phyloP scores from a whole-genome alignment of 2,329 filamentous ascomycete species.

The Trematosphaeria pertusa region DNA sequence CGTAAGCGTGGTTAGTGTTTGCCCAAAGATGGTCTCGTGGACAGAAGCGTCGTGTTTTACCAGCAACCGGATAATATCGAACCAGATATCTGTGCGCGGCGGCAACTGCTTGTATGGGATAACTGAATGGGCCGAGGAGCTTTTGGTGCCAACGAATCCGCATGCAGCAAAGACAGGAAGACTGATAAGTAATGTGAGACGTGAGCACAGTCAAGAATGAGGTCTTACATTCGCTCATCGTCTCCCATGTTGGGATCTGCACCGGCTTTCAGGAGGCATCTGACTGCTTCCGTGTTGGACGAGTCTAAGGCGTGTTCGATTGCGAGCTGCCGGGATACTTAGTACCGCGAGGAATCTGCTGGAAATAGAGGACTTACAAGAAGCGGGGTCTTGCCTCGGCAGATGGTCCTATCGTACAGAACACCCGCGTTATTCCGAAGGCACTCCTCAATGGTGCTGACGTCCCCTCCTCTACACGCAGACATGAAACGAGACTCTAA shows the following conservation, averaged over 20 bases:
- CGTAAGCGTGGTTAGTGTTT: not conserved
- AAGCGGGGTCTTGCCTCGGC: slow-evolving; percentile 1
- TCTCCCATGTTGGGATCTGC: slow-evolving; percentile 5
- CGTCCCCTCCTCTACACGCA: not conserved
- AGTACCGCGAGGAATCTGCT: too few relatives aligned
- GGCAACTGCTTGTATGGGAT: not conserved
- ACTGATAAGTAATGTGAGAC: not conserved
- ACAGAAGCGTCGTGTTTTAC: not conserved
- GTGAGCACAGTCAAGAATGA: not conserved
- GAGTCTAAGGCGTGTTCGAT: not conserved
- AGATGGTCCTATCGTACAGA: not conserved
- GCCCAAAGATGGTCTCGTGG: not conserved
- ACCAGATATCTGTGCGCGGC: not conserved
- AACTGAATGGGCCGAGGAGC: too few relatives aligned
- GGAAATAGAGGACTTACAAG: slow-evolving; percentile 4
- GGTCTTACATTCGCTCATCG: slow-evolving; percentile 2
- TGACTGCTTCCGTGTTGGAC: not conserved
- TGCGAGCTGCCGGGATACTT: too few relatives aligned
- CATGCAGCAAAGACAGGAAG: slow-evolving; percentile 1
- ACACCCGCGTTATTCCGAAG: not conserved
- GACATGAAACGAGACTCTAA: not conserved
- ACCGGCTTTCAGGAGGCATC: slow-evolving; percentile 2
- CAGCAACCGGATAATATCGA: not conserved
- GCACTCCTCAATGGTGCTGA: not conserved
- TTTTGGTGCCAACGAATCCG: not conserved